phyloP scores from a whole-genome alignment of 495 filamentous ascomycete genomes.

The Hypoxylon fuscum region DNA sequence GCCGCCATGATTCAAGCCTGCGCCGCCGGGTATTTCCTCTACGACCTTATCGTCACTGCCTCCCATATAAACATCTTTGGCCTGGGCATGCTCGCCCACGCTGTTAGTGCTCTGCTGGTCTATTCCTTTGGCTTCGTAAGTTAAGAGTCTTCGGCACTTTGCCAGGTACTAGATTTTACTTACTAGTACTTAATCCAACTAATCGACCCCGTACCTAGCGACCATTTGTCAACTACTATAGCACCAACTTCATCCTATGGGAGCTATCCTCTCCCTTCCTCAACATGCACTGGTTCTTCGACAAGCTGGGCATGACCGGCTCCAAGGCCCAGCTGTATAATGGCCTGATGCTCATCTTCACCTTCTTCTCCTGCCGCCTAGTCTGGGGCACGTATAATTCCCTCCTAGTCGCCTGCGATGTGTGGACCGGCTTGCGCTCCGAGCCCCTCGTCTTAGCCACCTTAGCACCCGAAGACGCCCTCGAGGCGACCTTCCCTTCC shows the following conservation, averaged over 20 bases:
- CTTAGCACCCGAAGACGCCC: conserved; percentile 40
- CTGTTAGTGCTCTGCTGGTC: conserved; percentile 81
- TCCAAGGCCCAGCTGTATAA: conserved; percentile 57
- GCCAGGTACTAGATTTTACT: no score
- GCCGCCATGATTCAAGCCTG: conserved; percentile 83
- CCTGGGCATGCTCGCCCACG: conserved; percentile 87
- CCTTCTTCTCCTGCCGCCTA: conserved; percentile 89
- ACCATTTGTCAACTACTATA: conserved; percentile 95
- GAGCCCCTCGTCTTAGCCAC: conserved; percentile 45
- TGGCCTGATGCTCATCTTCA: conserved; percentile 40
- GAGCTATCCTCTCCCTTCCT: conserved; percentile 94
- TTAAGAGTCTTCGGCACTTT: no score
- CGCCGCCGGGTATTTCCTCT: conserved; percentile 94
- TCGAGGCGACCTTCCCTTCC: conserved; percentile 43
- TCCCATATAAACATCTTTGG: conserved; percentile 83
- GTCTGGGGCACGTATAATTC: conserved; percentile 92
- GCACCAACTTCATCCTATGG: conserved; percentile 91
- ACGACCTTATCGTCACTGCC: conserved; percentile 82
- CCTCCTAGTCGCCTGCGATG: conserved; percentile 76
- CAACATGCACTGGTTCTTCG: conserved; percentile 99
- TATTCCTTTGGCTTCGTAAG: conserved; percentile 93
- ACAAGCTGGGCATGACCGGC: conserved; percentile 95
- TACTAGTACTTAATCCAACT: no score
- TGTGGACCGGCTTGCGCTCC: conserved; percentile 69
- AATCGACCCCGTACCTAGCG: conserved; percentile 60